Percentiles rank a stretch among this genome's conserved stretches.
These are phyloP conservation scores for Lasiodiplodia theobromae DNA, from an alignment of 2,329 filamentous ascomycete species.

Conservation along the genomic window DNA sequence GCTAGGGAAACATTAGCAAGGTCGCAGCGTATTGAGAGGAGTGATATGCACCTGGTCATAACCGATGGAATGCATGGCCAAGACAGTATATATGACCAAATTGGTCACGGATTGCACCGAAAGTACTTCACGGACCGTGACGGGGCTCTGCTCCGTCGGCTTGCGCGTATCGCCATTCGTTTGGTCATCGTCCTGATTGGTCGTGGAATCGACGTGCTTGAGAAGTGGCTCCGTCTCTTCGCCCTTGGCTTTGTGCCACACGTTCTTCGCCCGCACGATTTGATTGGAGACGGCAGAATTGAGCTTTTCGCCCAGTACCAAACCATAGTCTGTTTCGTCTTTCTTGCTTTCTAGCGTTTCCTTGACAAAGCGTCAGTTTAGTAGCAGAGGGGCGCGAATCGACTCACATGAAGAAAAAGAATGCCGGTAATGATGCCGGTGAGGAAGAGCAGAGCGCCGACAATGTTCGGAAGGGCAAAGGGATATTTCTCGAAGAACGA, in stretches of 20 bases:
- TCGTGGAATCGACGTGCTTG: conserved; percentile 31
- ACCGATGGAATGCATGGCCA: conserved; percentile 82
- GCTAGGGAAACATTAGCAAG: conserved; percentile 38
- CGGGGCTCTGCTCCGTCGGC: conserved; percentile 35
- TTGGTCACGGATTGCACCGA: conserved; percentile 77
- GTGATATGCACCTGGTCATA: conserved; percentile 71
- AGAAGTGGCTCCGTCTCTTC: conserved; percentile 31
- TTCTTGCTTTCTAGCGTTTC: conserved; percentile 82
- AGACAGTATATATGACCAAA: conserved; percentile 77
- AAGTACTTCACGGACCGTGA: conserved; percentile 69
- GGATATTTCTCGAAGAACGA: conserved; percentile 78
- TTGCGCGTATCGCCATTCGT: conserved; percentile 1
- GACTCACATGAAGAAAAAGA: conserved; percentile 74
- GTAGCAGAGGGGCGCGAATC: neutral
- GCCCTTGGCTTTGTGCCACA: conserved; percentile 27
- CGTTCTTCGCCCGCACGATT: conserved; percentile 32
- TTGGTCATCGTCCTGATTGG: conserved; percentile 38
- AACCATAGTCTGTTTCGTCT: conserved; percentile 74
- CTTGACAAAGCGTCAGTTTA: conserved; percentile 43
- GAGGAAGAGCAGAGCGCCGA: conserved; percentile 78
- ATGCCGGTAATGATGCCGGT: conserved; percentile 75
- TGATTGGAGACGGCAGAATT: conserved; percentile 32
- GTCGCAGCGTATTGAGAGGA: neutral
- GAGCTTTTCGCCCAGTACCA: conserved; percentile 74
- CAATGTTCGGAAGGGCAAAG: conserved; percentile 83